A percentile compares a stretch with the other conserved stretches of the same genome.
Conservation (phyloP, 768 basidiomycete species). For the Clitopilus hobsonii region DNA sequence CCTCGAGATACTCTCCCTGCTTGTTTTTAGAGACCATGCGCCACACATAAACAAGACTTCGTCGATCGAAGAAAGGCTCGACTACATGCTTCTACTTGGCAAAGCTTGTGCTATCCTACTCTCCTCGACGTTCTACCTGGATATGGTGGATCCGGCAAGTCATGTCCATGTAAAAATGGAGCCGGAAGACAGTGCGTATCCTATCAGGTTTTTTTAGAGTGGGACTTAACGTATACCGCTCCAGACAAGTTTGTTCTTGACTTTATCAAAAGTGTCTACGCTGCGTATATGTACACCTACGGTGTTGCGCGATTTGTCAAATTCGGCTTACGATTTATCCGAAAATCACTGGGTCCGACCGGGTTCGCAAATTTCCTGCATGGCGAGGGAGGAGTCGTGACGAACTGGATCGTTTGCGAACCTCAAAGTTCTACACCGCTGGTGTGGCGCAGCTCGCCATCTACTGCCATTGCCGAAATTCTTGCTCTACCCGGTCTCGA, state of each 20-base stretch:
- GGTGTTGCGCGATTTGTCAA: background rate
- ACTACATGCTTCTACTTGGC: background rate
- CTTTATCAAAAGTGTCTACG: background rate
- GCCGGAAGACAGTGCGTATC: background rate
- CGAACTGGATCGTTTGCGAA: slow-evolving; percentile 6
- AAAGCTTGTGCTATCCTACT: background rate
- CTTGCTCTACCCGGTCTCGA: slow-evolving; percentile 3
- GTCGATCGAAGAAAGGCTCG: background rate
- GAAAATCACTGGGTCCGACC: slow-evolving; percentile 6
- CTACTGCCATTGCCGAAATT: slow-evolving; percentile 7
- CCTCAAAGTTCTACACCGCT: slow-evolving; percentile 1
- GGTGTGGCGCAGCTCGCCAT: slow-evolving; percentile 8
- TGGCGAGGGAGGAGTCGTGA: slow-evolving; percentile 9
- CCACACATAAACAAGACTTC: background rate
- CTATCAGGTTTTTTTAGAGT: background rate
- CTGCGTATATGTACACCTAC: background rate
- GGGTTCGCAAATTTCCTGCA: slow-evolving; percentile 12
- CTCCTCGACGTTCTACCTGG: background rate
- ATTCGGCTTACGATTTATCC: background rate
- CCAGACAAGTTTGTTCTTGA: background rate
- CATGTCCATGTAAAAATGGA: background rate
- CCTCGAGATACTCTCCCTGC: background rate
- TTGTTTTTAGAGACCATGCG: background rate
- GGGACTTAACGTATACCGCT: background rate
- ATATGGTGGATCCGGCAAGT: background rate